A percentile compares a stretch with the other conserved stretches of the same genome.
phyloP scores from a whole-genome alignment of 2,329 filamentous ascomycete species.

The Fusarium burgessii region DNA sequence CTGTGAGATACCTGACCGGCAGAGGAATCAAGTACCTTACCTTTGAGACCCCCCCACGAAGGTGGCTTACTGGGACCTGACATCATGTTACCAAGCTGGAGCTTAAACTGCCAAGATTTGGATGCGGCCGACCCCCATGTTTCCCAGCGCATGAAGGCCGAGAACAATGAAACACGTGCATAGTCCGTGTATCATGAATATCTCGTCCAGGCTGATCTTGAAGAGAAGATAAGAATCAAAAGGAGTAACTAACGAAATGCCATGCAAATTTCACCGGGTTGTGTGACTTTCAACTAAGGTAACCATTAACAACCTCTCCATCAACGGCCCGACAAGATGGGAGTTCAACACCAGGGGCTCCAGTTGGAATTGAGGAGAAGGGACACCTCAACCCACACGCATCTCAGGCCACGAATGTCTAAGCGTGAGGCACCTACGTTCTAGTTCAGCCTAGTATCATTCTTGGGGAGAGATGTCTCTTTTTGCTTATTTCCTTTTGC shows the following conservation, averaged over 20 bases:
- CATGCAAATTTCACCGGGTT: constrained; percentile 2
- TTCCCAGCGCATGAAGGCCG: constrained; percentile 15
- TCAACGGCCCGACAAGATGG: constrained; percentile 36
- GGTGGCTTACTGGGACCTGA: constrained; percentile 42
- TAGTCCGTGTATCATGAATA: constrained; percentile 33
- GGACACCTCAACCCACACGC: constrained; percentile 19
- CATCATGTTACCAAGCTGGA: constrained; percentile 46
- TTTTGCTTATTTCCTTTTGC: constrained; percentile 19
- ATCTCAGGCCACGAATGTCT: constrained; percentile 21
- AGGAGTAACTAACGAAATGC: neutral
- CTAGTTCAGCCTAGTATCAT: constrained; percentile 10
- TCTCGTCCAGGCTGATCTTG: neutral
- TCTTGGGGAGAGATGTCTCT: neutral
- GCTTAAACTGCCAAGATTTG: constrained; percentile 22
- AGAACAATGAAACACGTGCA: constrained; percentile 11
- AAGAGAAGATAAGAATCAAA: neutral
- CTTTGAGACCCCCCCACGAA: constrained; percentile 37
- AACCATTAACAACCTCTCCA: constrained; percentile 31
- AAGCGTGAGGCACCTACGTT: constrained; percentile 12
- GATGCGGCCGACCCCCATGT: constrained; percentile 25
- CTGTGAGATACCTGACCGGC: constrained; percentile 20
- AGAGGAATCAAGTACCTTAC: constrained; percentile 31
- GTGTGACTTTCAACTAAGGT: constrained; percentile 15
- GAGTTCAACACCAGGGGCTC: constrained; percentile 37
- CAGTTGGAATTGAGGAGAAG: constrained; percentile 20